Conservation (phyloP, 371 early-diverging fungal species). For the Rhizopus delemar region DNA sequence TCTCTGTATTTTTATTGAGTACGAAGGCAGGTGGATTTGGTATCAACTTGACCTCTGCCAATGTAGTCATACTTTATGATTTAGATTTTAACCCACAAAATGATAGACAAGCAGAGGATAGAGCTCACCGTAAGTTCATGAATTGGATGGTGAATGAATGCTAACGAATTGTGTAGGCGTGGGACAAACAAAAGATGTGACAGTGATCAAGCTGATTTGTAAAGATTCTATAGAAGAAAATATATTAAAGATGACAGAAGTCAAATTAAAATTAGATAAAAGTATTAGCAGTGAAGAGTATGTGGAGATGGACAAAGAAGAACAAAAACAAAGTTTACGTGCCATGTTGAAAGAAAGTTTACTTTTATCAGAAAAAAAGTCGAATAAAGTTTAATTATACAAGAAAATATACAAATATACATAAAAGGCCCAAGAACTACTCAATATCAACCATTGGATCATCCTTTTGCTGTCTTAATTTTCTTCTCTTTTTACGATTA, state of each 20-base stretch:
- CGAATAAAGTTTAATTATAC: background rate
- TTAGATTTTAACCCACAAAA: slow-evolving; percentile 96
- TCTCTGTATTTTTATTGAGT: slow-evolving; percentile 82
- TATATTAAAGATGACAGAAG: slow-evolving; percentile 65
- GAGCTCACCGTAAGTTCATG: slow-evolving; percentile 72
- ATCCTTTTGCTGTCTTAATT: slow-evolving; percentile 32
- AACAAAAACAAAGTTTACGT: slow-evolving; percentile 19
- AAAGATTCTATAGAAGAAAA: slow-evolving; percentile 76
- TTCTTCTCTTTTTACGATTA: slow-evolving; percentile 27
- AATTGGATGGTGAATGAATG: background rate
- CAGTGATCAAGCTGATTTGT: slow-evolving; percentile 73
- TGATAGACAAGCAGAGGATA: slow-evolving; percentile 93
- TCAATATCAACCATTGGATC: slow-evolving; percentile 29
- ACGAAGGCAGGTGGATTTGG: slow-evolving; percentile 94
- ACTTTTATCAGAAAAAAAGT: slow-evolving; percentile 9
- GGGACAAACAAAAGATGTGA: slow-evolving; percentile 88
- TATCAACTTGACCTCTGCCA: slow-evolving; percentile 81
- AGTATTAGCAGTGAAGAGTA: slow-evolving; percentile 15
- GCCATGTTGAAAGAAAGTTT: slow-evolving; percentile 18
- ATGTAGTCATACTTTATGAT: slow-evolving; percentile 87
- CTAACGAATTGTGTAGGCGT: slow-evolving; percentile 55
- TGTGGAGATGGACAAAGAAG: slow-evolving; percentile 8
- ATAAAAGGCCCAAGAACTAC: slow-evolving; percentile 1
- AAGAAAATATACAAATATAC: background rate
- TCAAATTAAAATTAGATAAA: slow-evolving; percentile 77